Percentiles rank a stretch among this genome's conserved stretches.
Conservation (phyloP, 495 filamentous ascomycete species). For the Xylaria cubensis region DNA sequence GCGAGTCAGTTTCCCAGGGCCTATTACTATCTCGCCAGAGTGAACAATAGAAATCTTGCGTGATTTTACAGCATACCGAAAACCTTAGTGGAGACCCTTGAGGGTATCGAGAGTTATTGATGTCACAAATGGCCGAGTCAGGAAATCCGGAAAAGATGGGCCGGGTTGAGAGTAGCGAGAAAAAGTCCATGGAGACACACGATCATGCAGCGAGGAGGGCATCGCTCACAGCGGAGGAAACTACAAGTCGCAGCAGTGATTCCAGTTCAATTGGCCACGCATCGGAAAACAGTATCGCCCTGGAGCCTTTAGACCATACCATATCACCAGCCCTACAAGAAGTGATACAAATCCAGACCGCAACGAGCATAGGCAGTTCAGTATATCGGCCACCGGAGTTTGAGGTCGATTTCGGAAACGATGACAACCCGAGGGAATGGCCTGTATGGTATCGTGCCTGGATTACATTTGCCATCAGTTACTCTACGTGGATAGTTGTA, state of each 20-base stretch:
- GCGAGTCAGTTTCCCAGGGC: background rate
- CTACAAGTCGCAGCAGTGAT: conserved; percentile 32
- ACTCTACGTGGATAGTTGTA: conserved; percentile 76
- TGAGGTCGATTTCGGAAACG: conserved; percentile 78
- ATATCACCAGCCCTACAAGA: conserved; percentile 43
- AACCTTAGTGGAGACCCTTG: background rate
- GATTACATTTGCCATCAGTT: conserved; percentile 70
- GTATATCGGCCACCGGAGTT: conserved; percentile 69
- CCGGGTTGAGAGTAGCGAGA: background rate
- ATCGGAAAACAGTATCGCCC: conserved; percentile 43
- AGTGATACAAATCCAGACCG: conserved; percentile 41
- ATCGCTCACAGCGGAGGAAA: conserved; percentile 32
- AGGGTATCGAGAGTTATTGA: background rate
- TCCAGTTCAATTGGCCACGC: conserved; percentile 31
- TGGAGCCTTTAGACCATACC: conserved; percentile 46
- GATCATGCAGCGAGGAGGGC: conserved; percentile 17
- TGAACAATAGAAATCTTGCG: background rate
- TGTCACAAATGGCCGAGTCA: conserved; percentile 24
- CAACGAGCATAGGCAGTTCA: conserved; percentile 63
- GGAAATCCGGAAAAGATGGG: conserved; percentile 11
- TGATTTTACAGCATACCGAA: background rate
- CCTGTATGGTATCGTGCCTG: conserved; percentile 67
- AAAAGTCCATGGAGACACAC: background rate
- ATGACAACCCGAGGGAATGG: conserved; percentile 80
- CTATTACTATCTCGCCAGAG: background rate